Base-by-base conservation (phyloP, 164 flowering plant species). In the Macadamia integrifolia region DNA sequence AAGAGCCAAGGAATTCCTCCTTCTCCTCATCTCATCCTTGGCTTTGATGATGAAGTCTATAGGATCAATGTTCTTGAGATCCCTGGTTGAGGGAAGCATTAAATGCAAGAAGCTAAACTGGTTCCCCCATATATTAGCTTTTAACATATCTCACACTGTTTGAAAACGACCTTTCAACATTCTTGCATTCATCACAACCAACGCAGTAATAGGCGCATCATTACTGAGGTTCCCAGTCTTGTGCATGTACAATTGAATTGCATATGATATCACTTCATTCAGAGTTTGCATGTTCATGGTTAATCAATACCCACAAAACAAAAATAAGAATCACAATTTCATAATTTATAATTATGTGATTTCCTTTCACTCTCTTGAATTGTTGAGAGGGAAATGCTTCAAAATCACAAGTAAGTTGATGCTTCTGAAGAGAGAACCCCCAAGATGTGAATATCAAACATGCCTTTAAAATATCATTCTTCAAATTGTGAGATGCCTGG, bases 51-150 rank as follows among this genome's bases (percentile, higher is more conserved):
- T 12, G 35, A 28, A 71, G 30, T 71, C 73, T 6, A 65, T 12
- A 6, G 69, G 74, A 43, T 71, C 74, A 1, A 42, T 66, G 0
- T 43, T 43, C 5, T 71, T 68, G 6, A 53, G 42, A 61, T 66
- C 70, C 23, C 3, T 17, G 17, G 4, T 12, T 28, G 15, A 9
- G 17, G 57, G 57, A 53, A 53, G n/a, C 17, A 17, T 4, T 14
- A 53, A n/a, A 17, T 53, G 23, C 49, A 72, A 52, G 52, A 72
- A 67, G 30, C 60, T 53, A 60, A 72, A 72, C 9, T 66, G 65
- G 9, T 72, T 72, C 1, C 75, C 70, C 75, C 74, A 71, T 50
- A 71, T 71, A 42, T 65, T 71, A 59, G 74, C 74, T 49, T 60
- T 71, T 8, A 71, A 40, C 74, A 71, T 71, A 50, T 60, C 74